These are phyloP conservation scores for Pseudocercospora fijiensis DNA, from an alignment of 2,329 filamentous ascomycete genomes.

Conservation along the genomic window DNA sequence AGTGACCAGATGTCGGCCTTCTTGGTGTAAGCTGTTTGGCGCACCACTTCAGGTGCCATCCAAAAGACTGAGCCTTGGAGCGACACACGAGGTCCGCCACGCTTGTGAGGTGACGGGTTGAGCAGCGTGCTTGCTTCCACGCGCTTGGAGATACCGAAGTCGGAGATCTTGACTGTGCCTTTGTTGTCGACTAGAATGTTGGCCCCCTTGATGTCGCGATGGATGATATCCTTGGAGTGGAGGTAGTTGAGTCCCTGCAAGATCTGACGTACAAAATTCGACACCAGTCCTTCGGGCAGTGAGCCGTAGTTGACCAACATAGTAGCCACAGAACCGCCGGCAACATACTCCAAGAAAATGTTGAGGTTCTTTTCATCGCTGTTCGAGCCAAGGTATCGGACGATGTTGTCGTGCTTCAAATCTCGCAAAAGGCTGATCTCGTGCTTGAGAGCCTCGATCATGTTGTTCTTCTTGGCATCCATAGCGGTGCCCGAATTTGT, in stretches of 20 bases:
- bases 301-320: slow-evolving; percentile 99
- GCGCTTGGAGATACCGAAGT: slow-evolving; percentile 98
- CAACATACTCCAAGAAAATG: slow-evolving; percentile 99
- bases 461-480: slow-evolving; percentile 91
- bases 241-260: slow-evolving; percentile 88
- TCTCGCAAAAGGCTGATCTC: slow-evolving; percentile 94
- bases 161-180: slow-evolving; percentile 97
- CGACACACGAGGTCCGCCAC: slow-evolving; percentile 66
- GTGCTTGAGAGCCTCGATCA: slow-evolving; percentile 95
- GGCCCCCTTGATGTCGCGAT: slow-evolving; percentile 97
- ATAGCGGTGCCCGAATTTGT: slow-evolving; percentile 73
- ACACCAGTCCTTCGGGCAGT: slow-evolving; percentile 85
- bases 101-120: slow-evolving; percentile 44
- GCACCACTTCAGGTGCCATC: slow-evolving; percentile 99
- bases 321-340: slow-evolving; percentile 92
- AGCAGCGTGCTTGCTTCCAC: slow-evolving; percentile 88
- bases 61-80: slow-evolving; percentile 97
- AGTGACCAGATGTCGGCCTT: slow-evolving; percentile 99
- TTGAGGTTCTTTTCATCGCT: slow-evolving; percentile 89
- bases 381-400: slow-evolving; percentile 94
- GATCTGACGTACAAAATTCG: slow-evolving; percentile 96
- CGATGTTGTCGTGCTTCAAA: slow-evolving; percentile 93
- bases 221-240: slow-evolving; percentile 92
- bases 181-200: slow-evolving; percentile 99
- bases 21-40: slow-evolving; percentile 94